These are phyloP conservation scores for Tilletia setariae DNA, from an alignment of 1,284 basidiomycete species.

Conservation along the genomic window DNA sequence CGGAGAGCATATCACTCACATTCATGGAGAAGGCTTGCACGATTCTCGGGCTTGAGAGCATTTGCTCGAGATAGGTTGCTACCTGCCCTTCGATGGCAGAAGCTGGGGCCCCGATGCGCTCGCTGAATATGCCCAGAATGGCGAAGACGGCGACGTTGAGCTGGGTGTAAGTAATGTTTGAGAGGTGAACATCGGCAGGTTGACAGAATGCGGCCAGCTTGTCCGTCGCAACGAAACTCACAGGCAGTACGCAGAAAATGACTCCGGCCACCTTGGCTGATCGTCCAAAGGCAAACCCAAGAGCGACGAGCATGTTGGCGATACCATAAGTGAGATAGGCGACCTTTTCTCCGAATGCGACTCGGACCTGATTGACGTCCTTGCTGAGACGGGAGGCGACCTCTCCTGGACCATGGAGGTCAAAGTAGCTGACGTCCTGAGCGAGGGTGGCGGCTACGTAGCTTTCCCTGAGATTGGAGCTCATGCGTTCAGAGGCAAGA, in stretches of 20 bases:
- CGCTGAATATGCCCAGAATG: conserved; percentile 48
- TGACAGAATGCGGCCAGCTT: not conserved
- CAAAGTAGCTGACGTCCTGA: conserved; percentile 57
- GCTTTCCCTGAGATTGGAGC: conserved; percentile 50
- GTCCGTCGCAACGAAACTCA: not conserved
- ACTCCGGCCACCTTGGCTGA: conserved; percentile 56
- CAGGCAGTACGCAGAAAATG: conserved; percentile 55
- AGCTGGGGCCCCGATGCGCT: conserved; percentile 43
- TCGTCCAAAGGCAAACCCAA: conserved; percentile 55
- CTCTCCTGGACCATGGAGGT: conserved; percentile 57
- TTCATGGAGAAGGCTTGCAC: conserved; percentile 56
- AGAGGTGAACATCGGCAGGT: no score
- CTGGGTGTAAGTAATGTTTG: no score
- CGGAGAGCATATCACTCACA: conserved; percentile 14
- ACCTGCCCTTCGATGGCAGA: conserved; percentile 54
- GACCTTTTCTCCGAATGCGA: conserved; percentile 56
- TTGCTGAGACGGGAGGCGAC: conserved; percentile 55
- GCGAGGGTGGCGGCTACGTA: conserved; percentile 56
- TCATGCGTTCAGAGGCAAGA: conserved; percentile 51
- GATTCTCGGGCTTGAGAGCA: conserved; percentile 55
- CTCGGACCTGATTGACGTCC: conserved; percentile 55
- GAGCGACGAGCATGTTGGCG: conserved; percentile 47
- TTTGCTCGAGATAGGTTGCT: conserved; percentile 56
- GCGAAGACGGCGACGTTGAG: conserved; percentile 51
- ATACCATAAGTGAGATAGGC: conserved; percentile 54